Evolutionary conservation across 352 stramenopile genomes (phyloP), one percentile per base, ranked within the genome.

Genomic region (Halophytophthora batemanensis): DNA sequence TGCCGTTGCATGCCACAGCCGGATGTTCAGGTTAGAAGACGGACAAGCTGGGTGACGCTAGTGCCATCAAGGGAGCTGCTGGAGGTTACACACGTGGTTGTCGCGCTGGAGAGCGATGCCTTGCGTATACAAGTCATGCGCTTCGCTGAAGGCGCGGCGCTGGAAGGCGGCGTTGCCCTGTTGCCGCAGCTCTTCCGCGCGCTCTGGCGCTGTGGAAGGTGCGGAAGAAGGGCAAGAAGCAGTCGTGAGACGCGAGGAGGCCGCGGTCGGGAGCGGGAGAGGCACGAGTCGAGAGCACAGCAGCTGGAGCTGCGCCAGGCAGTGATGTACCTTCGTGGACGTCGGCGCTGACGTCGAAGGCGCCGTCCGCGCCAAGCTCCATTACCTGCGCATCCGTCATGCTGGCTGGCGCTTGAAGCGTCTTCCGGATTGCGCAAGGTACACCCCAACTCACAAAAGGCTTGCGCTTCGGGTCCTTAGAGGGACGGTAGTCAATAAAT

Each of bases 91-190:
- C 56, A 89, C 77, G 46, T 90, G 79, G 45, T 83, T 82, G 15
- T 57, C 35, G 2, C 53, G 45, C 25, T 86, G 46, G 35, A 73
- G 53, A 5, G 58, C 50, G 40, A 95, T 76, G 0, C 82, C 84
- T 25, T 81, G 69, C 0, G 74, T 68, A 54, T 95, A 95, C 2
- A 80, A 38, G 6, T 45, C 29, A 21, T 69, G 53, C 2, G 84
- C 80, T 25, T 51, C 23, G 6, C 64, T 61, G 38, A 84, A 95
- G 22, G 71, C 49, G 19, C 77, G 71, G 43, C 21, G 50, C 50
- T 88, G 67, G 58, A 95, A 95, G 12, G 71, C 68, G 0, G 52
- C 62, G 56, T 95, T 95, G 54, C 84, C 84, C 25, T 82, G 50
- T 36, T 77, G 66, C 1, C 79, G 73, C 19, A 90, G 53, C 14